Base-by-base conservation (phyloP, 2,329 filamentous ascomycete genomes). In the Akanthomyces lecanii region DNA sequence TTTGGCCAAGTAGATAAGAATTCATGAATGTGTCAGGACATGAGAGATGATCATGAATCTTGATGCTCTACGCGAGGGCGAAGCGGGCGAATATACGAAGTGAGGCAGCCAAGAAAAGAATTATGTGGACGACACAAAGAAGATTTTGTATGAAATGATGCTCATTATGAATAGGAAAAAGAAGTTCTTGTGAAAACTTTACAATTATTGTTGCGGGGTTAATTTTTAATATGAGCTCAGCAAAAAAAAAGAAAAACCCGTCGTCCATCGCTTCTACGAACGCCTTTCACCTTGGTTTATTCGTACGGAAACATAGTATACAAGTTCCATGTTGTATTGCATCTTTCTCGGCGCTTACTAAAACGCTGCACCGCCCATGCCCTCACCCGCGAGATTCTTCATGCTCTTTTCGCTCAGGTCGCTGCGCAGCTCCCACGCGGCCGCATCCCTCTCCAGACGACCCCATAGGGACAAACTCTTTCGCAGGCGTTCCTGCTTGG, bases 391-490 rank as follows among this genome's bases (percentile, higher is more conserved):
- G 63, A 85, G 73, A 58, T 81, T 85, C 71, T 82, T 81, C 68
- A 86, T 76, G 65, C 80, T 83, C 72, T 78, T 78, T 72, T 85
- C 83, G 64, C 81, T 84, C 65, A 86, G 71, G 54, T 86, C 82
- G 50, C 81, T 83, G 59, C 82, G 79, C 51, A 86, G 76, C 72
- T 83, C 81, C 74, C 82, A 82, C 1, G 80, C 77, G 57, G 79
- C 78, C 5, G 78, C 77, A 68, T 87, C 84, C 30, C 83, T 77
- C 69, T 84, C 81, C 51, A 83, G 75, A 68, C 77, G 78, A 61
- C 85, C 80, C 81, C 83, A 87, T 33, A 76, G 68, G 51, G 79
- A 77, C 44, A 87, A 73, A 62, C 77, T 82, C 72, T 79, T 81
- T 36, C 83, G 77, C 45, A 86, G 72, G 65, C 79, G 79, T 48